A percentile compares a stretch with the other conserved stretches of the same genome.
These are phyloP conservation scores for Phoenix roebelenii DNA, from an alignment of 176 grass and related monocot species.

Conservation along the genomic window DNA sequence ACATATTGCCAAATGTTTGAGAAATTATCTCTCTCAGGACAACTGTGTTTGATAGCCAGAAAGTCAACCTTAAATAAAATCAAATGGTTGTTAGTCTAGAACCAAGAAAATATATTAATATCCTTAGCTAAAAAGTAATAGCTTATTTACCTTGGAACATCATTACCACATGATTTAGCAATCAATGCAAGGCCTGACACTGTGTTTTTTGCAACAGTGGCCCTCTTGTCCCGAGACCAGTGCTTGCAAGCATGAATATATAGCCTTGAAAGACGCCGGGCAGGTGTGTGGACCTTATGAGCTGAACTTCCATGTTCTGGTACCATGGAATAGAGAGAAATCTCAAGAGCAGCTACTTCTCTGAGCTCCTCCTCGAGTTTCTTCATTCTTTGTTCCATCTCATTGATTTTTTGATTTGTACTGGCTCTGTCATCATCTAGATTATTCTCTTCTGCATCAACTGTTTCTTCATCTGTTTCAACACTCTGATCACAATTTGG, in stretches of 20 bases:
- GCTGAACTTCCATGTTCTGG: constrained; percentile 74
- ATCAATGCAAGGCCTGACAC: constrained; percentile 67
- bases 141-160: constrained; percentile 74
- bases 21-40: constrained; percentile 79
- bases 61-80: constrained; percentile 65
- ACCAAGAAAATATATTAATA: not conserved
- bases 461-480: constrained; percentile 83
- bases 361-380: constrained; percentile 83
- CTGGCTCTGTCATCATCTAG: constrained; percentile 28
- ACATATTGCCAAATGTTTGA: constrained; percentile 45
- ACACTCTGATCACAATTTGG: constrained; percentile 84
- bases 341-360: constrained; percentile 82
- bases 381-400: constrained; percentile 34
- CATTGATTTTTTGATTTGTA: constrained; percentile 29
- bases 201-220: constrained; percentile 58
- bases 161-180: constrained; percentile 81
- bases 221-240: constrained; percentile 58
- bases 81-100: constrained; percentile 23
- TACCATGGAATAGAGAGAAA: constrained; percentile 69
- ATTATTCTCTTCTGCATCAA: constrained; percentile 66
- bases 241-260: constrained; percentile 65
- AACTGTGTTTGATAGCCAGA: constrained; percentile 93
- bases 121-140: constrained; percentile 12
- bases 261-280: constrained; percentile 71
- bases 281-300: constrained; percentile 94